Evolutionary conservation across 192 early-diverging fungal genomes (phyloP), one percentile per base, ranked within the genome.

Genomic region (Backusella luteola): DNA sequence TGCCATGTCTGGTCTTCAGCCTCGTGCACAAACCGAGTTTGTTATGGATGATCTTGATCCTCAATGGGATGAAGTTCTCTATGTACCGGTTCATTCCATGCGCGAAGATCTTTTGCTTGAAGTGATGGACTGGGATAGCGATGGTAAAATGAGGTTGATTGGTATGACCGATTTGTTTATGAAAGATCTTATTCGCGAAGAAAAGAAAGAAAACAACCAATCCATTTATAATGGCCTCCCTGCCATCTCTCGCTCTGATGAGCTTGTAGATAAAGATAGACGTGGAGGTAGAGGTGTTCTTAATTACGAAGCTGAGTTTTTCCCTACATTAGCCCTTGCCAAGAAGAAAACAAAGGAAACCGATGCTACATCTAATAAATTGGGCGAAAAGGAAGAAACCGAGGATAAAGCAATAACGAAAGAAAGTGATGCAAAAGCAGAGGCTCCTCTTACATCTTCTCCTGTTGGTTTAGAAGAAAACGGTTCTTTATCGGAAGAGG

Each of bases 1-100:
- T 56, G 85, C 97, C 26, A 83, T 90, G 78, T 83, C 92, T 34
- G 85, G 86, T 39, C 85, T 87, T 74, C 78, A 85, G 63, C 76
- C 87, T 23, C 84, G 94, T 69, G 93, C 88, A 39, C 88, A 90
- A 32, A 96, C 96, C 15, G 89, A 92, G 36, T 86, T 91, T 78
- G 93, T 95, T 70, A 87, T 92, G 41, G 92, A 94, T 72, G 92
- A 92, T 35, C 78, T 97, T 70, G 89, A 96, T 70, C 97, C 97
- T 1, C 88, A 90, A 52, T 99, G 97, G 96, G 93, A 97, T 82
- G 96, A 96, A 83, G 91, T 90, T 29, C 88, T 94, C 42, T 96
- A 94, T 74, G 87, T 94, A 8, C 91, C 95, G 15, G 86, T 93
- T 66, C 95, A 93, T 77, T 90, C 93, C 4, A 80, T 90, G 26